Evolutionary conservation across 495 filamentous ascomycete genomes (phyloP), one percentile per base, ranked within the genome.

Genomic region (Friedmanniomyces simplex): DNA sequence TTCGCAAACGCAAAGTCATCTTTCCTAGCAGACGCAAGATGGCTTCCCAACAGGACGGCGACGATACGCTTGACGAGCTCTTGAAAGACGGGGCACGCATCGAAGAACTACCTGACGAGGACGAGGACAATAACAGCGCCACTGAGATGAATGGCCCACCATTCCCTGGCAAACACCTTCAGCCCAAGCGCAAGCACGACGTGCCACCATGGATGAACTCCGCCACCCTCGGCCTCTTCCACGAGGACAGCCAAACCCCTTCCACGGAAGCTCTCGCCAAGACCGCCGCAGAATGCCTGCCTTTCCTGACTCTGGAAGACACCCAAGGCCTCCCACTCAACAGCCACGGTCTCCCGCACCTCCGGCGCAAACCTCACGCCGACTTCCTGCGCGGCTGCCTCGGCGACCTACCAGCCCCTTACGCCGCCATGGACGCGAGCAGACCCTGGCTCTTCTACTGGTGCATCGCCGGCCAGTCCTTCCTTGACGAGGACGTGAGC

Each of bases 371-470:
- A 56, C 71, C 76, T 37, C 93, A 98, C 73, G 74, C 86, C 59
- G 70, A 58, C n/a, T 98, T 91, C 67, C 76, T 96, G 22, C 83
- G 83, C 50, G 73, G 79, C 41, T 74, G 77, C 25, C 73, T 98
- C 18, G 76, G 76, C 39, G 69, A 73, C 18, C 82, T 93, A 55
- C 87, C 89, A 0, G 67, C 75, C 1, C 69, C 71, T 12, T 93
- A 84, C 62, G 80, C 84, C 21, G 72, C 72, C 1, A 76, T 86
- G 50, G 93, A 98, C 73, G 84, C 93, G 16, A 86, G 83, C 63
- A 76, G 93, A 47, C 89, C 93, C 1, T 98, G 93, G 93, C 78
- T 95, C 63, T 72, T 93, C 60, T 97, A 97, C 71, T 98, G 93
- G 93, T 83, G 79, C 42, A 71, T 97, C 30, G 79, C 80, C 11